A percentile compares a stretch with the other conserved stretches of the same genome.
Conservation (phyloP, 192 early-diverging fungal genomes). For the Podila minutissima region DNA sequence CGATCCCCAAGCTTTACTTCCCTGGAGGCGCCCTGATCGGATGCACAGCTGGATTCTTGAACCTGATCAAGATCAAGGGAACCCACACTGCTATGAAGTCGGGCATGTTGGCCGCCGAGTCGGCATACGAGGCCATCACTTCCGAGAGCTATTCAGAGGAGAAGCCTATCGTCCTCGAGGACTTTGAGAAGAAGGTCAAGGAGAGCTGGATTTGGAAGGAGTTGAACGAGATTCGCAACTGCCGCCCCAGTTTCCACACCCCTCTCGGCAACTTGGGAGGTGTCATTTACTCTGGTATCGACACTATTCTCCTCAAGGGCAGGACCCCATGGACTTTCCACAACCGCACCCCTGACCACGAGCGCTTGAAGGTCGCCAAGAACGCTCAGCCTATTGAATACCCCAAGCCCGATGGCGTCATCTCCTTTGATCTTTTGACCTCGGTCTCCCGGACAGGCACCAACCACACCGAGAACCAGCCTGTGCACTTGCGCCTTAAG, state of each 20-base stretch:
- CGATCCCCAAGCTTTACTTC: slow-evolving; percentile 93
- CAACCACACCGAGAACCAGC: slow-evolving; percentile 94
- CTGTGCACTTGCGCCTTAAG: slow-evolving; percentile 87
- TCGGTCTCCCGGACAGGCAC: slow-evolving; percentile 94
- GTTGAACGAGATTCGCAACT: slow-evolving; percentile 90
- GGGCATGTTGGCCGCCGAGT: slow-evolving; percentile 95
- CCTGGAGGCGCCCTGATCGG: slow-evolving; percentile 97
- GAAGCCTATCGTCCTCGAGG: slow-evolving; percentile 74
- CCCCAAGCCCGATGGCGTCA: slow-evolving; percentile 95
- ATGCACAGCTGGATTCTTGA: slow-evolving; percentile 95
- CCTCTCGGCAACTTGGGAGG: slow-evolving; percentile 89
- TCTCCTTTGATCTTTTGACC: slow-evolving; percentile 96
- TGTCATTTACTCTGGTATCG: slow-evolving; percentile 87
- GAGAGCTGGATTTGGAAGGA: slow-evolving; percentile 93
- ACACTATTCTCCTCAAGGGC: slow-evolving; percentile 90
- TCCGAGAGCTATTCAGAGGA: slow-evolving; percentile 54
- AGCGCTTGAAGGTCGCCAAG: slow-evolving; percentile 76
- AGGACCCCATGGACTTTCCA: slow-evolving; percentile 94
- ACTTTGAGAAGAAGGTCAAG: slow-evolving; percentile 85
- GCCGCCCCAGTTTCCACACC: slow-evolving; percentile 92
- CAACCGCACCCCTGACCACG: slow-evolving; percentile 85
- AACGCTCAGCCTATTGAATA: slow-evolving; percentile 87
- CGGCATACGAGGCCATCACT: slow-evolving; percentile 79
- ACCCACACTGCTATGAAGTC: slow-evolving; percentile 99
- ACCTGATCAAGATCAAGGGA: slow-evolving; percentile 99